These are phyloP conservation scores for Podila minutissima DNA, from an alignment of 192 early-diverging fungal genomes.

Conservation along the genomic window DNA sequence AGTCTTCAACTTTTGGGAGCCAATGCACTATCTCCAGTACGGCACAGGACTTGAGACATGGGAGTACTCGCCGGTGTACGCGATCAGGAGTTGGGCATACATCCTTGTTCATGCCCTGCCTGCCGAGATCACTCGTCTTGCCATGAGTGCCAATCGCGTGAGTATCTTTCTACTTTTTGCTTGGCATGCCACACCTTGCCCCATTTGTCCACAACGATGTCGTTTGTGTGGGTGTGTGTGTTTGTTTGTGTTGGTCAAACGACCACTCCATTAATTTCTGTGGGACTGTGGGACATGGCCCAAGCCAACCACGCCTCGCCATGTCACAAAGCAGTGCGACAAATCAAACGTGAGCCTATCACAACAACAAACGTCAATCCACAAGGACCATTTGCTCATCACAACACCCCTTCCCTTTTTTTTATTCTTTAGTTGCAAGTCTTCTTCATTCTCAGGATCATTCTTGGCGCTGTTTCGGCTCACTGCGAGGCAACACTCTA, in stretches of 20 bases:
- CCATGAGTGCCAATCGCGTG: conserved; percentile 55
- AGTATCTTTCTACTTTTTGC: conserved; percentile 9
- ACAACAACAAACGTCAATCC: background rate
- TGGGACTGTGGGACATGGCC: conserved; percentile 8
- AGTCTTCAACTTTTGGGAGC: conserved; percentile 98
- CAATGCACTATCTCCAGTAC: conserved; percentile 86
- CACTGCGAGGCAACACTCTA: conserved; percentile 79
- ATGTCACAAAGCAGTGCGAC: background rate
- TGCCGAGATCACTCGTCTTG: conserved; percentile 54
- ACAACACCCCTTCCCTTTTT: background rate
- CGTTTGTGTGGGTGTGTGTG: too few relatives aligned
- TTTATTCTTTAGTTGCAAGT: conserved; percentile 62
- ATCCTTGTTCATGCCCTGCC: conserved; percentile 66
- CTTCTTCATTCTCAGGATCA: conserved; percentile 80
- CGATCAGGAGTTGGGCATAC: conserved; percentile 91
- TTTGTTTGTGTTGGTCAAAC: background rate
- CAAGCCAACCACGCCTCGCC: conserved; percentile 5
- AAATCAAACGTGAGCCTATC: background rate
- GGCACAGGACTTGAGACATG: conserved; percentile 93
- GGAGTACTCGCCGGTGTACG: conserved; percentile 93
- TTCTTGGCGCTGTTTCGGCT: conserved; percentile 70
- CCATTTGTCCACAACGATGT: too few relatives aligned
- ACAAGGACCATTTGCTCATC: background rate
- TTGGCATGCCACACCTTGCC: background rate
- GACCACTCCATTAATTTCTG: background rate